phyloP scores from a whole-genome alignment of 2,329 filamentous ascomycete genomes.

The Aspergillus tamarii region DNA sequence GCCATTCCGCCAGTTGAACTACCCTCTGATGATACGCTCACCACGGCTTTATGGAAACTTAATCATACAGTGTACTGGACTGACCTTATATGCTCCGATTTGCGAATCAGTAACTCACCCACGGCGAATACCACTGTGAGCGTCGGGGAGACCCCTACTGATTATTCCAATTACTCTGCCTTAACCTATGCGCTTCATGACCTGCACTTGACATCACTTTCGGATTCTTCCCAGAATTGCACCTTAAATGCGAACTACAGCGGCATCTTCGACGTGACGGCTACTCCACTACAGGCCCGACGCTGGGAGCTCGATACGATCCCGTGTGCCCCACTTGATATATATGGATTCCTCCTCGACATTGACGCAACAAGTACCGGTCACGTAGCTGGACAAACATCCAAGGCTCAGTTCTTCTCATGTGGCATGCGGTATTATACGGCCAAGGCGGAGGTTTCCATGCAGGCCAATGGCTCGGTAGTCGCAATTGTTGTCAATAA shows the following conservation, averaged over 20 bases:
- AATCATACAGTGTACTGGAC: conserved; percentile 1
- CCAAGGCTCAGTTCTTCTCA: not conserved
- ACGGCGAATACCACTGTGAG: not conserved
- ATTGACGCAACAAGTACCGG: not conserved
- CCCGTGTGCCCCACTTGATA: not conserved
- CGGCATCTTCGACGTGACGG: not conserved
- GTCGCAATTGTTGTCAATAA: not conserved
- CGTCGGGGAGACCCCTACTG: too few relatives aligned
- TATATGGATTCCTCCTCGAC: not conserved
- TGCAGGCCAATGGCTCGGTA: not conserved
- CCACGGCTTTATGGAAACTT: not conserved
- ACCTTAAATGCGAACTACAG: not conserved
- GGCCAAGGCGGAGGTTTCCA: not conserved
- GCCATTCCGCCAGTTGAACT: not conserved
- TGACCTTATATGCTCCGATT: not conserved
- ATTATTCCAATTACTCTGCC: not conserved
- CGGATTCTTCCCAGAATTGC: not conserved
- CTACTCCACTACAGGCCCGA: not conserved
- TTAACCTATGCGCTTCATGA: not conserved
- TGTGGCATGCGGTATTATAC: not conserved
- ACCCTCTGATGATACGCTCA: not conserved
- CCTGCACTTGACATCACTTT: not conserved
- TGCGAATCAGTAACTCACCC: not conserved
- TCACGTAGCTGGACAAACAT: not conserved
- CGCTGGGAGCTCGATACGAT: not conserved